Conservation (phyloP, 192 early-diverging fungal genomes). For the Piromyces sp. region DNA sequence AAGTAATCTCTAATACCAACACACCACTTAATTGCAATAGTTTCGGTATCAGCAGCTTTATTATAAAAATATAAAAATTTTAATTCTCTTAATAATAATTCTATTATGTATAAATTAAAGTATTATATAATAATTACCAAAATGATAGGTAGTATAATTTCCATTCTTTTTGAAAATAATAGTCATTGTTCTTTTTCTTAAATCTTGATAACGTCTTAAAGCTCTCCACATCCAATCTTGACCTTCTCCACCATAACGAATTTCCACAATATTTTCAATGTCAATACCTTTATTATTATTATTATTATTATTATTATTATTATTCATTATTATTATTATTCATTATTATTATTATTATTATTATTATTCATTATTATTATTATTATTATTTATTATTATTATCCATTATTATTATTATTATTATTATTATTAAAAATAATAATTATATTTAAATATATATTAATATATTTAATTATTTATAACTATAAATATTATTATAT, state of each 20-base stretch:
- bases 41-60: not conserved
- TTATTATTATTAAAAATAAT: too few species aligned
- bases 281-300: not conserved
- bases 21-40: not conserved
- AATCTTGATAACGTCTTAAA: not conserved
- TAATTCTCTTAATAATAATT: not conserved
- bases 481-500: not conserved
- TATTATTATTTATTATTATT: too few species aligned
- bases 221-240: not conserved
- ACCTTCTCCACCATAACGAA: not conserved
- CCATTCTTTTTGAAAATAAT: not conserved
- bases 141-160: not conserved
- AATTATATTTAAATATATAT: too few species aligned
- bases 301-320: not conserved
- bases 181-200: not conserved
- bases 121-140: too few species aligned
- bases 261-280: not conserved
- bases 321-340: too few species aligned
- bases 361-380: not conserved
- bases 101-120: too few species aligned
- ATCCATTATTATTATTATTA: too few species aligned
- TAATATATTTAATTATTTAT: too few species aligned
- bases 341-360: too few species aligned
- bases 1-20: not conserved
- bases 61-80: too few species aligned